These are phyloP conservation scores for Podila epicladia DNA, from an alignment of 192 early-diverging fungal species.

Conservation along the genomic window DNA sequence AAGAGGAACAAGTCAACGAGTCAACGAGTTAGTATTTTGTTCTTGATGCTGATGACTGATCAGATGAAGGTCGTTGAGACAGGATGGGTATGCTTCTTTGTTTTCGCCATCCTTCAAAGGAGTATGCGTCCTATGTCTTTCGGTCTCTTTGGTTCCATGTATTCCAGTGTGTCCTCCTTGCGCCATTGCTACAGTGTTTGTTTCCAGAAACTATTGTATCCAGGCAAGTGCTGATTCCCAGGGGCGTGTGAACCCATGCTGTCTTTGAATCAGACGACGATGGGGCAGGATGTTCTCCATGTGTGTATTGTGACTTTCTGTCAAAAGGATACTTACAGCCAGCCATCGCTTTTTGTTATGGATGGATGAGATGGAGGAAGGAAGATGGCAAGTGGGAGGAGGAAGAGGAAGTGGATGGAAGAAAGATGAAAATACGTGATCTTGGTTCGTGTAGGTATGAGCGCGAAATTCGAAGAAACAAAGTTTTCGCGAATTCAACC, in stretches of 20 bases:
- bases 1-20: constrained; percentile 15
- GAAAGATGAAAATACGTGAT: background rate
- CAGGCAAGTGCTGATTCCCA: background rate
- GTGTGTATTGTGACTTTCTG: too few relatives aligned
- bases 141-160: too few relatives aligned
- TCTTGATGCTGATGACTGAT: constrained; percentile 1
- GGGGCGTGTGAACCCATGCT: constrained; percentile 1
- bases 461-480: too few relatives aligned
- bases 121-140: too few relatives aligned
- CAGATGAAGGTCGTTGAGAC: background rate
- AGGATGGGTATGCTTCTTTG: too few relatives aligned
- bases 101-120: too few relatives aligned
- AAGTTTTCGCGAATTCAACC: too few relatives aligned
- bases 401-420: background rate
- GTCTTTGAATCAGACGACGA: background rate
- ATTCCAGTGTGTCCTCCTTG: too few relatives aligned
- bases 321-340: background rate
- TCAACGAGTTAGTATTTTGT: constrained; percentile 7
- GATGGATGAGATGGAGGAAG: background rate
- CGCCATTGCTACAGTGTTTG: too few relatives aligned
- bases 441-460: too few relatives aligned
- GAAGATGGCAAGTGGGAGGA: background rate
- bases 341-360: background rate
- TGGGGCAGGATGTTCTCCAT: too few relatives aligned
- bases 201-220: too few relatives aligned